These are phyloP conservation scores for Exophiala calicioides DNA, from an alignment of 2,329 filamentous ascomycete species.

Conservation along the genomic window DNA sequence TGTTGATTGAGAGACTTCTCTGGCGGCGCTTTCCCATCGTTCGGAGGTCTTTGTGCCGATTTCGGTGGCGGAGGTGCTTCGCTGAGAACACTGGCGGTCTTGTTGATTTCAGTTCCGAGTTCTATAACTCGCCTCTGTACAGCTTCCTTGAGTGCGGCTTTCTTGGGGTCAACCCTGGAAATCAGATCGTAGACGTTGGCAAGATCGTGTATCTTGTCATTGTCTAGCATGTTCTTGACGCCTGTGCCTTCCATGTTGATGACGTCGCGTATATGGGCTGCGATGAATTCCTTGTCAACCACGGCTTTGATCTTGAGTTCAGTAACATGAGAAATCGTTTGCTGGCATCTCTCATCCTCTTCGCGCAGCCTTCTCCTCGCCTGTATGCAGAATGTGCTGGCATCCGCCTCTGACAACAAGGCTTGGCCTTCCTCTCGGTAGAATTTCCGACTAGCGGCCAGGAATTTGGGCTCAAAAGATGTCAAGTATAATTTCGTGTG, in stretches of 20 bases:
- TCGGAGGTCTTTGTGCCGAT: constrained; percentile 39
- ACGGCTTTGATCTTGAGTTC: constrained; percentile 72
- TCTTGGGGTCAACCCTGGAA: constrained; percentile 72
- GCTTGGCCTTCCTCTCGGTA: constrained; percentile 74
- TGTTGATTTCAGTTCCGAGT: constrained; percentile 81
- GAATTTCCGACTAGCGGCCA: constrained; percentile 69
- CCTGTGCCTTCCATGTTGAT: constrained; percentile 83
- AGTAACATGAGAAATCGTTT: constrained; percentile 74
- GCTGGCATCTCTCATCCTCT: constrained; percentile 78
- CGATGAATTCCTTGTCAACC: constrained; percentile 79
- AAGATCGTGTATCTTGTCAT: constrained; percentile 77
- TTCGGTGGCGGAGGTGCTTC: constrained; percentile 55
- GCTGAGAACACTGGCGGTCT: constrained; percentile 55
- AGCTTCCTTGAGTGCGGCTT: constrained; percentile 67
- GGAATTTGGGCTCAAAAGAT: constrained; percentile 76
- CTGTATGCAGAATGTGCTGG: constrained; percentile 76
- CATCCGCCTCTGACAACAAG: constrained; percentile 75
- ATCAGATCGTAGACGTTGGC: constrained; percentile 80
- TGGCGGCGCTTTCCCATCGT: constrained; percentile 53
- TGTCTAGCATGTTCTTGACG: constrained; percentile 85
- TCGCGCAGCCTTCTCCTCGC: constrained; percentile 73
- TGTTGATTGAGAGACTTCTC: constrained; percentile 69
- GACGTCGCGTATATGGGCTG: constrained; percentile 74
- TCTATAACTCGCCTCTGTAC: constrained; percentile 75
- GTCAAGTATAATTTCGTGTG: constrained; percentile 79